Evolutionary conservation across 768 basidiomycete genomes (phyloP), one percentile per base, ranked within the genome.

Genomic region (Termitomyces sp.): DNA sequence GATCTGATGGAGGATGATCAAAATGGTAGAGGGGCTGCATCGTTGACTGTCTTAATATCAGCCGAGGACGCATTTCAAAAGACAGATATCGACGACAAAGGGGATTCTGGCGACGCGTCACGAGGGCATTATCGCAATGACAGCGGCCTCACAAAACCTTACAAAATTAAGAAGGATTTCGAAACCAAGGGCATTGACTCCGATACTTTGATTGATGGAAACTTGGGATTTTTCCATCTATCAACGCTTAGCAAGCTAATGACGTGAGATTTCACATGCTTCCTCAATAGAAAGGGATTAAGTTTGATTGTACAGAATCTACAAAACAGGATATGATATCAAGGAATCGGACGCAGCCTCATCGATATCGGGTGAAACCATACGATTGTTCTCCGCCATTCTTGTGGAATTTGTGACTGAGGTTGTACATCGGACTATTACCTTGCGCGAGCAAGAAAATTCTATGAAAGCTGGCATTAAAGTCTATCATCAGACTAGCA

Each of bases 371-470:
- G 74, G 76, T 0, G 73, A 79, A 8, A 77, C 82, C 11, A 70
- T 91, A 36, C 77, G 68, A 34, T 64, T 83, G 14, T 63, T 91
- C 42, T 74, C 76, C 20, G 74, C 69, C 10, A 76, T 81, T 36
- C 66, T 85, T 25, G 74, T 78, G 9, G 75, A 79, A 37, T 91
- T 89, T 65, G 75, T 81, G 15, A 77, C 79, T 8, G 77, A 81
- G 42, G 57, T 85, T 0, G 72, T 87, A 2, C 80, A 83, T 58
- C 78, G 77, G 38, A 76, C 81, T 25, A 79, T 89, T 47, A 74
- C 82, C 7, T 74, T 79, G 42, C 82, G 83, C 46, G 86, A 88
- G 65, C 82, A 86, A 60, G 88, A 89, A 65, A 70, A 76, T 57
- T 71, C 74, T 37, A 68, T 87, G 67, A 90, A 89, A 72, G 74